phyloP scores from a whole-genome alignment of 2,329 filamentous ascomycete species.

The Hortaea werneckii region DNA sequence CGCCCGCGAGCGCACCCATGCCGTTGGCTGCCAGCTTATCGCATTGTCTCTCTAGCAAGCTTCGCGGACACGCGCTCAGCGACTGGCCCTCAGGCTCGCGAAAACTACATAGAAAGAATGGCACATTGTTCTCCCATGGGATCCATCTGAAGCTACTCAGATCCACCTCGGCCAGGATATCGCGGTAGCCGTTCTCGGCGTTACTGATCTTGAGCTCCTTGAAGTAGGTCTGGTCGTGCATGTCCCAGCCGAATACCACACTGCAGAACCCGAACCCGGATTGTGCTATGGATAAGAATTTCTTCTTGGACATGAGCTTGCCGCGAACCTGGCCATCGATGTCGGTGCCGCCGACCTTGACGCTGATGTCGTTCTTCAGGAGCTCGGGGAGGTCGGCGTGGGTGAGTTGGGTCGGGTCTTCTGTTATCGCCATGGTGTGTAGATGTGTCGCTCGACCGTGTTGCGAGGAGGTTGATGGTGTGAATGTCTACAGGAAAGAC shows the following conservation, averaged over 20 bases:
- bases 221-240: constrained; percentile 88
- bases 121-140: constrained; percentile 80
- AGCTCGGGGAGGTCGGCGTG: constrained; percentile 54
- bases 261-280: constrained; percentile 89
- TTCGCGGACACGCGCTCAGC: constrained; percentile 68
- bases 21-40: constrained; percentile 58
- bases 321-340: constrained; percentile 80
- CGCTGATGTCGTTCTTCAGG: constrained; percentile 60
- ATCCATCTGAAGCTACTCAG: constrained; percentile 69
- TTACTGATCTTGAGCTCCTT: constrained; percentile 80
- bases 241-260: constrained; percentile 92
- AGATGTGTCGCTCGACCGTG: background rate
- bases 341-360: constrained; percentile 82
- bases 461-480: background rate
- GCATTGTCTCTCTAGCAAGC: constrained; percentile 58
- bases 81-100: constrained; percentile 62
- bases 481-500: background rate
- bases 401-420: constrained; percentile 41
- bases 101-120: constrained; percentile 78
- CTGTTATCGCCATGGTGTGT: constrained; percentile 22
- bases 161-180: constrained; percentile 74
- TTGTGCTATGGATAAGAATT: constrained; percentile 74
- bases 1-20: constrained; percentile 81
- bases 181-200: constrained; percentile 79
- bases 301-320: constrained; percentile 85